Evolutionary conservation across 2,329 filamentous ascomycete species (phyloP), one percentile per base, ranked within the genome.

Genomic region (Colletotrichum paranaense): DNA sequence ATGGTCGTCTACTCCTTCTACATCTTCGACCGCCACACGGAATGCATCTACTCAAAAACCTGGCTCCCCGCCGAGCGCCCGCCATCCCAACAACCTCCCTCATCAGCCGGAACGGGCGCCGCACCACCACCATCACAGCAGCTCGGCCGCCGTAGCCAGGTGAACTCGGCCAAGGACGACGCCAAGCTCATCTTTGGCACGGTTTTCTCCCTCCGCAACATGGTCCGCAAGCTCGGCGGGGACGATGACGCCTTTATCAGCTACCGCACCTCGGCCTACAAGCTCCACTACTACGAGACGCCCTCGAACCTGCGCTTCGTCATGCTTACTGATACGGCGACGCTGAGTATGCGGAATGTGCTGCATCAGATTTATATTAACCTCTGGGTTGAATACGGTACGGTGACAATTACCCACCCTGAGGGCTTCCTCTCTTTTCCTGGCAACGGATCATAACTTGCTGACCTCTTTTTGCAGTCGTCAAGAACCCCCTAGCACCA

Each of bases 1-100:
- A 98, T 99, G 97, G 92, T 93, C 74, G 94, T 98, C 83, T 98
- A 97, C 86, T 95, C 95, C 73, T 98, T 99, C 86, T 98, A 98
- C 88, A 98, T 99, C 81, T 99, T 99, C 83, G 97, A 99, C 86
- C 93, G 97, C 77, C 97, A 99, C 85, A 98, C 97, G 81, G 96
- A 98, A 86, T 99, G 97, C 87, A 95, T 99, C 85, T 99, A 98
- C 91, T 93, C 92, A 82, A 94, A 94, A 79, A 92, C 92, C 81
- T 99, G 96, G 96, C 87, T 92, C 53, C 88, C 90, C 57, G 46
- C 72, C 62, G 75, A 77, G 77, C 78, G 81, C 76, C 79, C 82
- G 76, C 80, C 79, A 74, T 81, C 81, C 49, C 74, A 82, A 86
- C 64, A 88, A 87, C 59, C 84, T 84, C 75, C 82, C 84, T 68